phyloP scores from a whole-genome alignment of 2,329 filamentous ascomycete genomes.

The Tolypocladium nubicola region DNA sequence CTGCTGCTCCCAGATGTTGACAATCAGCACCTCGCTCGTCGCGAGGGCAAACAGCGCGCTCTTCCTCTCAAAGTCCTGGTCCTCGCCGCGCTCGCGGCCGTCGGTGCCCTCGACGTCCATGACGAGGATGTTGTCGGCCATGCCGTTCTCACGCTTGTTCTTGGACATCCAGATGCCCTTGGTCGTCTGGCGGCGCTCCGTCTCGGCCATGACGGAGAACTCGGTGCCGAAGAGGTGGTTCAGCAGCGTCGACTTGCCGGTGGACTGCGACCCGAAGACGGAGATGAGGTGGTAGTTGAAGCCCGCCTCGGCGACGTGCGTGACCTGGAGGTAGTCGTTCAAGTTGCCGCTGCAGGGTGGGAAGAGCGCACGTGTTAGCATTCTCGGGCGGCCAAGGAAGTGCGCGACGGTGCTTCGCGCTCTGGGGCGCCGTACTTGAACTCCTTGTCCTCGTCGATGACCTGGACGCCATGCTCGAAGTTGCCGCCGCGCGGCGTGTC shows the following conservation, averaged over 20 bases:
- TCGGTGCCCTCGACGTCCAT: slow-evolving; percentile 99
- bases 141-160: slow-evolving; percentile 65
- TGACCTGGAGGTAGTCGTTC: slow-evolving; percentile 69
- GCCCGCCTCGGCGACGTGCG: slow-evolving; percentile 74
- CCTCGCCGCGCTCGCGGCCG: slow-evolving; percentile 88
- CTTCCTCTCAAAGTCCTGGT: slow-evolving; percentile 98
- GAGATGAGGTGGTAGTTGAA: slow-evolving; percentile 99
- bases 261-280: slow-evolving; percentile 97
- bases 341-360: slow-evolving; percentile 52
- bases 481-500: slow-evolving; percentile 51
- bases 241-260: slow-evolving; percentile 92
- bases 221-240: slow-evolving; percentile 93
- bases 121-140: slow-evolving; percentile 96
- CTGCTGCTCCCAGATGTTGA: slow-evolving; percentile 99
- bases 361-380: slow-evolving; percentile 6
- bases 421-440: slow-evolving; percentile 61
- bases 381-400: not conserved
- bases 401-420: not conserved
- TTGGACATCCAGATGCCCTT: slow-evolving; percentile 99
- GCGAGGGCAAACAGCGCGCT: slow-evolving; percentile 94
- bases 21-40: slow-evolving; percentile 93
- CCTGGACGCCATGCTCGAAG: slow-evolving; percentile 92
- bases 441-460: slow-evolving; percentile 83
- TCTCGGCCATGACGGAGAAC: slow-evolving; percentile 96
- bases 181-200: slow-evolving; percentile 87